A percentile compares a stretch with the other conserved stretches of the same genome.
Conservation (phyloP, 352 stramenopile species). For the Globisporangium canariense region DNA sequence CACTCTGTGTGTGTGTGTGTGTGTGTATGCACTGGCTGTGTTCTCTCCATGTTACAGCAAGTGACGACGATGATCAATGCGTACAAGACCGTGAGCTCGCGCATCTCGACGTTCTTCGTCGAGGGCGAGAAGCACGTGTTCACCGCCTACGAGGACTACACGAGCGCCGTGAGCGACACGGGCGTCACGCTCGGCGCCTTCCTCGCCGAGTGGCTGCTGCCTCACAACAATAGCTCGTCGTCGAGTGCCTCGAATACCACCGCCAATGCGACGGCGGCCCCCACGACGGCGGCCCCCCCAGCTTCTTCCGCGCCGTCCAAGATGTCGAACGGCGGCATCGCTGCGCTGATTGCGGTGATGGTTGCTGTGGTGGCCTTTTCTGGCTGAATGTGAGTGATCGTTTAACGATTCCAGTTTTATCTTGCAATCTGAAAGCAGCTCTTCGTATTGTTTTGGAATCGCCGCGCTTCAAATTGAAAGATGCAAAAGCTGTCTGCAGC, state of each 20-base stretch:
- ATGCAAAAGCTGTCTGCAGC: too few species aligned
- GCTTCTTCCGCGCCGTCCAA: background rate
- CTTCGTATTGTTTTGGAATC: background rate
- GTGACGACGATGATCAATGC: conserved; percentile 32
- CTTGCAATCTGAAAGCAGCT: too few species aligned
- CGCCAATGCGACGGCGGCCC: background rate
- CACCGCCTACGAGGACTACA: conserved; percentile 27
- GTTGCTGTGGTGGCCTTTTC: background rate
- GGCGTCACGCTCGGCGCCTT: conserved; percentile 17
- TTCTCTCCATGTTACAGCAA: conserved; percentile 12
- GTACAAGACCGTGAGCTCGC: conserved; percentile 34
- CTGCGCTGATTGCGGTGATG: background rate
- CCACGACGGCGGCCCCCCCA: background rate
- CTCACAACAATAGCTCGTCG: conserved; percentile 2
- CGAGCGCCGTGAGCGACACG: conserved; percentile 24
- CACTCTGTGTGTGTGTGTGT: too few species aligned
- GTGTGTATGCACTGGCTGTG: background rate
- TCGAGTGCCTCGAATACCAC: background rate
- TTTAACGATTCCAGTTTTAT: background rate
- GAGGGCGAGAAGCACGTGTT: conserved; percentile 48
- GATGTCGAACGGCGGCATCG: background rate
- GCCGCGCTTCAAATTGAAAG: background rate
- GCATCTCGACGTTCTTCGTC: conserved; percentile 44
- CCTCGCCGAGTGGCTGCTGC: conserved; percentile 16
- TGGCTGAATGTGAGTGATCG: background rate